These are phyloP conservation scores for Podospora anserina DNA, from an alignment of 495 filamentous ascomycete genomes.

Conservation along the genomic window DNA sequence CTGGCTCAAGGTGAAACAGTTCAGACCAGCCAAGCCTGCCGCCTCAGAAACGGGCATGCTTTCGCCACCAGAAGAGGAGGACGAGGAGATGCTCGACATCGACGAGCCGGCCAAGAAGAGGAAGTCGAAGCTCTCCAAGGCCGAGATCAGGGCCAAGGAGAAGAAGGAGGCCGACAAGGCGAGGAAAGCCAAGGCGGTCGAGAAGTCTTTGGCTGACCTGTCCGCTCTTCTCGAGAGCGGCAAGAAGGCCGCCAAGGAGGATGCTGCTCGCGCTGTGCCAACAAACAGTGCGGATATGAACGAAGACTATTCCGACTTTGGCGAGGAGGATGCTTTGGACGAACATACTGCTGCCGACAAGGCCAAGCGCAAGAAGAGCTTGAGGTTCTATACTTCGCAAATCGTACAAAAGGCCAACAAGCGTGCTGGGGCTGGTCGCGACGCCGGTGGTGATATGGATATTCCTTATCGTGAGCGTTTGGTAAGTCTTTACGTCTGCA, in stretches of 20 bases:
- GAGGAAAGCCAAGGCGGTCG: conserved; percentile 44
- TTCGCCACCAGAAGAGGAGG: conserved; percentile 38
- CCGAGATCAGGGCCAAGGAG: conserved; percentile 30
- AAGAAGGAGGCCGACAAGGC: conserved; percentile 34
- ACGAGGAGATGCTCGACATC: conserved; percentile 29
- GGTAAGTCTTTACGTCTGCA: conserved; percentile 20
- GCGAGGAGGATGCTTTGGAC: conserved; percentile 52
- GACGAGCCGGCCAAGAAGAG: conserved; percentile 25
- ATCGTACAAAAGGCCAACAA: conserved; percentile 89
- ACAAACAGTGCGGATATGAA: conserved; percentile 31
- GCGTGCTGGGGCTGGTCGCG: conserved; percentile 72
- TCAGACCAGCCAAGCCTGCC: conserved; percentile 37
- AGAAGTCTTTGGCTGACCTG: conserved; percentile 49
- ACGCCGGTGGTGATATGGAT: conserved; percentile 87
- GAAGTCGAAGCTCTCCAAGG: conserved; percentile 33
- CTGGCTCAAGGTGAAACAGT: conserved; percentile 71
- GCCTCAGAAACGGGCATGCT: conserved; percentile 25
- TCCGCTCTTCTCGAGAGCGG: conserved; percentile 40
- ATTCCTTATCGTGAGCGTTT: conserved; percentile 86
- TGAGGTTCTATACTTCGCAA: conserved; percentile 96
- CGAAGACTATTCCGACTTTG: conserved; percentile 64
- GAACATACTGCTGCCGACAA: conserved; percentile 68
- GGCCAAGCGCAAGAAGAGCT: conserved; percentile 75
- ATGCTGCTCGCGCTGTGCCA: conserved; percentile 29
- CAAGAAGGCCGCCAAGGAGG: conserved; percentile 40